Conservation (phyloP, 116 monocot genomes). For the Dioscorea cayenensis region DNA sequence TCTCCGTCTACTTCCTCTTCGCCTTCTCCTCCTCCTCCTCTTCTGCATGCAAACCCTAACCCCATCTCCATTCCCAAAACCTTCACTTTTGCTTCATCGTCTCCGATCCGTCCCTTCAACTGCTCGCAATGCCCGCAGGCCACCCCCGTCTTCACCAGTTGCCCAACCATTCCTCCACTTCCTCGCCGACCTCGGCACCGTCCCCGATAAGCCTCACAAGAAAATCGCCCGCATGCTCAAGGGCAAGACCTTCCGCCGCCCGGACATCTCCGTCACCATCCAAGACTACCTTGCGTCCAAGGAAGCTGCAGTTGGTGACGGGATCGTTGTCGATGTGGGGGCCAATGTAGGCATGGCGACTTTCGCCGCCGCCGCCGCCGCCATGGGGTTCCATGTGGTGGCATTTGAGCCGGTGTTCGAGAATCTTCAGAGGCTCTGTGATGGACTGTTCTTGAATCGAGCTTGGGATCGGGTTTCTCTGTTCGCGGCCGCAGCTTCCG, state of each 20-base stretch:
- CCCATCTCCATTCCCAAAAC: constrained; percentile 9
- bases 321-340: constrained; percentile 71
- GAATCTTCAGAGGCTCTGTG: constrained; percentile 81
- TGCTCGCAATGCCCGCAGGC: constrained; percentile 68
- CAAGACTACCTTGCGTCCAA: constrained; percentile 57
- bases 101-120: constrained; percentile 52
- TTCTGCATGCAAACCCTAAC: constrained; percentile 1
- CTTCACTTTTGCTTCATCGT: constrained; percentile 13
- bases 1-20: constrained; percentile 8
- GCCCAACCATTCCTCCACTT: constrained; percentile 74
- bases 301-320: constrained; percentile 11
- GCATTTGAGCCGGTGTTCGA: constrained; percentile 90
- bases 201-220: constrained; percentile 89
- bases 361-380: constrained; percentile 90
- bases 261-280: constrained; percentile 72
- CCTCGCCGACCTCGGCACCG: constrained; percentile 69
- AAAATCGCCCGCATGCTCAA: constrained; percentile 82
- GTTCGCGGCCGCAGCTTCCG: constrained; percentile 74
- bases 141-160: constrained; percentile 71
- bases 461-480: constrained; percentile 51
- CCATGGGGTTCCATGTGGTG: constrained; percentile 72
- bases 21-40: not conserved
- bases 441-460: constrained; percentile 73
- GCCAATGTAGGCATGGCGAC: constrained; percentile 94
- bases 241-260: constrained; percentile 75